These are phyloP conservation scores for Elongisporangium undulatum DNA, from an alignment of 352 stramenopile genomes.

Conservation along the genomic window DNA sequence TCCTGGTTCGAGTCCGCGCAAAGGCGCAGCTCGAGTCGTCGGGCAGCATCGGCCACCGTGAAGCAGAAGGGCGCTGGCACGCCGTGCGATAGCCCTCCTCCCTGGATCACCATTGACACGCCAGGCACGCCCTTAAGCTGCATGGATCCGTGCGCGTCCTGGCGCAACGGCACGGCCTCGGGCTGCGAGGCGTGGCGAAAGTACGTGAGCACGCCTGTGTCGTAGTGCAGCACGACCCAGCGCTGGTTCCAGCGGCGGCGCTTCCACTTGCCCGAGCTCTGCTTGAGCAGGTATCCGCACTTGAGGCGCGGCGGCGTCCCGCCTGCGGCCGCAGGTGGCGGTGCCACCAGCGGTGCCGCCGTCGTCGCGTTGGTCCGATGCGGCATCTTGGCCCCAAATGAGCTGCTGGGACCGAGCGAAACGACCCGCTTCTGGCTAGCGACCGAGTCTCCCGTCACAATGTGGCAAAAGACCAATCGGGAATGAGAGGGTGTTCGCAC, in stretches of 20 bases:
- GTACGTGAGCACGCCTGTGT: constrained; percentile 64
- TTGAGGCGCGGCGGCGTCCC: constrained; percentile 17
- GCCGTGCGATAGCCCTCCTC: constrained; percentile 44
- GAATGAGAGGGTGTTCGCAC: background rate
- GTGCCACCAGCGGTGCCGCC: background rate
- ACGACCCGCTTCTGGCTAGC: background rate
- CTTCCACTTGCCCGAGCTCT: constrained; percentile 78
- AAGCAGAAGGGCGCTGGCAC: constrained; percentile 84
- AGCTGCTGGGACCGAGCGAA: background rate
- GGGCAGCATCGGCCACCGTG: constrained; percentile 35
- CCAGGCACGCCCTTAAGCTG: constrained; percentile 35
- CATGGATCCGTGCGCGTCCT: constrained; percentile 55
- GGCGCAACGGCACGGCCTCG: constrained; percentile 41
- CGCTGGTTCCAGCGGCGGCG: constrained; percentile 76
- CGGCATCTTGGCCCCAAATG: background rate
- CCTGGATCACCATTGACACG: constrained; percentile 65
- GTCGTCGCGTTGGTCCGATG: background rate
- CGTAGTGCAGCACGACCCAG: constrained; percentile 71
- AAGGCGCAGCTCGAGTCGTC: constrained; percentile 29
- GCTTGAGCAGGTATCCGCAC: constrained; percentile 70
- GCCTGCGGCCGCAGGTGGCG: background rate
- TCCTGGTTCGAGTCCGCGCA: constrained; percentile 68
- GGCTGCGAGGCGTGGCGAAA: constrained; percentile 64
- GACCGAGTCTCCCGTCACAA: background rate
- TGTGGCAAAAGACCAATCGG: background rate